Percentiles rank a stretch among this genome's conserved stretches.
phyloP scores from a whole-genome alignment of 176 grass and related monocot genomes.

The Chrysopogon serrulatus region DNA sequence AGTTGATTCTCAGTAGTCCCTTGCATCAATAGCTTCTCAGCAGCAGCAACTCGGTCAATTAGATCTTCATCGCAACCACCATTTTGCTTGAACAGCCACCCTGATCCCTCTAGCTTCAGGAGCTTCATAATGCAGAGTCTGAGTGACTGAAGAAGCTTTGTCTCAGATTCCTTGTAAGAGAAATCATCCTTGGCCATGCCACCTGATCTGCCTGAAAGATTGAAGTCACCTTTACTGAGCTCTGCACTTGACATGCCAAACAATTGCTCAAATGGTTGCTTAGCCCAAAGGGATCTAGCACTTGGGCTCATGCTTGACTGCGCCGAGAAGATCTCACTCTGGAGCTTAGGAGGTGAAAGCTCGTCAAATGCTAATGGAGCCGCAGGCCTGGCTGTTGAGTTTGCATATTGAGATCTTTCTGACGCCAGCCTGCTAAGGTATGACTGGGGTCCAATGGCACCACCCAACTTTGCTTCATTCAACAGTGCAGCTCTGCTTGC shows the following conservation, averaged over 20 bases:
- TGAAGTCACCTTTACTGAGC: conserved; percentile 36
- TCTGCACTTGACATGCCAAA: conserved; percentile 59
- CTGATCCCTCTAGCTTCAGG: conserved; percentile 80
- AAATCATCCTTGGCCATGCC: conserved; percentile 50
- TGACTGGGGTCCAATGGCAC: conserved; percentile 55
- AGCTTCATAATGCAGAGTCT: conserved; percentile 66
- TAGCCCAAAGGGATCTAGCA: conserved; percentile 84
- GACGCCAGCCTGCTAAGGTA: conserved; percentile 66
- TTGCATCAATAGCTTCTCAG: conserved; percentile 49
- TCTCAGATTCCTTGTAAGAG: conserved; percentile 68
- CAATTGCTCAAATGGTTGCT: conserved; percentile 87
- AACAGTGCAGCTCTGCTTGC: conserved; percentile 60
- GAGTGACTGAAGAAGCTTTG: conserved; percentile 77
- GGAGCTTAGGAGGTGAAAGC: conserved; percentile 52
- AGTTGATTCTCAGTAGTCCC: conserved; percentile 33
- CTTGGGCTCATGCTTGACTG: conserved; percentile 55
- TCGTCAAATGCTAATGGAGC: conserved; percentile 70
- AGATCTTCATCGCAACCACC: conserved; percentile 85
- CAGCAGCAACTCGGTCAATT: conserved; percentile 65
- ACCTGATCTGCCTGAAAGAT: conserved; percentile 34
- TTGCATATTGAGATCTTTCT: conserved; percentile 60
- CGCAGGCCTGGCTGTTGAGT: conserved; percentile 42
- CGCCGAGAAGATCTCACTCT: conserved; percentile 51
- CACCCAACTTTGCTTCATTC: conserved; percentile 68
- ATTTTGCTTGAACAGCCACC: conserved; percentile 76